phyloP scores from a whole-genome alignment of 352 stramenopile genomes.

The Globisporangium acanthophoron region DNA sequence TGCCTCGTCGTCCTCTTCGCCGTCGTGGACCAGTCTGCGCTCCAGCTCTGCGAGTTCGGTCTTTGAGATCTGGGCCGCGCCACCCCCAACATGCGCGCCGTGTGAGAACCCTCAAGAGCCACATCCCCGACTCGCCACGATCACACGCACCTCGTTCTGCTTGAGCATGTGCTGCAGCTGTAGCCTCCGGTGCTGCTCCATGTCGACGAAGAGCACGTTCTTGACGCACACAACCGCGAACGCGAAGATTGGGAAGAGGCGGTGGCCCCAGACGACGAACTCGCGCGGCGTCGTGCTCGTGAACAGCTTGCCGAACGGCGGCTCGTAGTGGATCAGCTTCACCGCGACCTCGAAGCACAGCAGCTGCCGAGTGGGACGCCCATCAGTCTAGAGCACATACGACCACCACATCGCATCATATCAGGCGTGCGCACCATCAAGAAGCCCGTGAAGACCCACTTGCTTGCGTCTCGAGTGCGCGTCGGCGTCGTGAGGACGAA shows the following conservation, averaged over 20 bases:
- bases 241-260: constrained; percentile 42
- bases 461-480: constrained; percentile 32
- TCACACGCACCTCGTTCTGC: constrained; percentile 35
- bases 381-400: background rate
- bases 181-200: constrained; percentile 47
- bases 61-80: constrained; percentile 1
- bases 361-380: constrained; percentile 17
- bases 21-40: constrained; percentile 1
- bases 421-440: constrained; percentile 26
- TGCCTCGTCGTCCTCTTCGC: background rate
- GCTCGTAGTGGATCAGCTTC: constrained; percentile 51
- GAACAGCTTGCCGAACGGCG: constrained; percentile 33
- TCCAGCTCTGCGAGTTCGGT: constrained; percentile 4
- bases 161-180: constrained; percentile 43
- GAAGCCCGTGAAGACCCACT: constrained; percentile 36
- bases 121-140: background rate
- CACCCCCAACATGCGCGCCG: too few relatives aligned
- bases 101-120: background rate
- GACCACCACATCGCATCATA: too few relatives aligned
- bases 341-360: constrained; percentile 50
- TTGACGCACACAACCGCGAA: constrained; percentile 40
- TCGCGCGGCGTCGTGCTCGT: constrained; percentile 52
- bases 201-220: constrained; percentile 50
- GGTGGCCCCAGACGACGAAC: constrained; percentile 51
- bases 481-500: constrained; percentile 45